Base-by-base conservation (phyloP, 495 filamentous ascomycete species). In the Podospora appendiculata region DNA sequence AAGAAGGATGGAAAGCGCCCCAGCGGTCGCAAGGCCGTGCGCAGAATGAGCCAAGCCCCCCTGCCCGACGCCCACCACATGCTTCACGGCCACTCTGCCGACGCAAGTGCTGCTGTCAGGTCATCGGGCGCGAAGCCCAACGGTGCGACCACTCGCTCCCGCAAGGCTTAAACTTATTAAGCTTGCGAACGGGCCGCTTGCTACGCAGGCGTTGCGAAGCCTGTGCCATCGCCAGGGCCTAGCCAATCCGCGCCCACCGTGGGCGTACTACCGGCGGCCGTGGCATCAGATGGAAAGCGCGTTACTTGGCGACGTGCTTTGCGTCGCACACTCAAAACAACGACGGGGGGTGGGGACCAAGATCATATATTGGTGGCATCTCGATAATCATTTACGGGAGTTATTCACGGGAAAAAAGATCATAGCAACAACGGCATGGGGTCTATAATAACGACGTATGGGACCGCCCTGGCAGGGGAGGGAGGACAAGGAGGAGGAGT, bases 1-100 rank as follows among this genome's bases (percentile, higher is more conserved):
- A 90, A 87, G 72, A 95, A 94, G 81, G 75, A 81, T 47, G 79
- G 80, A 62, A 89, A 87, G 77, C 68, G 70, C 34, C 70, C 74
- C 32, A 76, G 72, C 51, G 73, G 70, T 19, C 79, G 78, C 66
- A 84, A 82, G 71, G 70, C 73, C 25, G 69, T 76, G 36, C 72
- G 74, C 35, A 70, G 73, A 53, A 76, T 78, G 74, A 72, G 69
- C 58, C 74, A 78, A 57, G 73, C 74, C n/a, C 74, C 74, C 53
- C 76, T 72, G 60, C 79, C 65, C 18, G 73, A 67, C 70, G 77
- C 67, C 50, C 73, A 69, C 47, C 54, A 64, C 10, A 68, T 75
- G 43, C 44, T 74, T 33, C 64, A 65, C 55, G 62, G 58, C 49
- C 56, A 52, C 33, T 14, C 52, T 33, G 17, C 57, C 16, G 56